Evolutionary conservation across 768 basidiomycete species (phyloP).

Genomic region (Leccinum subgranulosum): DNA sequence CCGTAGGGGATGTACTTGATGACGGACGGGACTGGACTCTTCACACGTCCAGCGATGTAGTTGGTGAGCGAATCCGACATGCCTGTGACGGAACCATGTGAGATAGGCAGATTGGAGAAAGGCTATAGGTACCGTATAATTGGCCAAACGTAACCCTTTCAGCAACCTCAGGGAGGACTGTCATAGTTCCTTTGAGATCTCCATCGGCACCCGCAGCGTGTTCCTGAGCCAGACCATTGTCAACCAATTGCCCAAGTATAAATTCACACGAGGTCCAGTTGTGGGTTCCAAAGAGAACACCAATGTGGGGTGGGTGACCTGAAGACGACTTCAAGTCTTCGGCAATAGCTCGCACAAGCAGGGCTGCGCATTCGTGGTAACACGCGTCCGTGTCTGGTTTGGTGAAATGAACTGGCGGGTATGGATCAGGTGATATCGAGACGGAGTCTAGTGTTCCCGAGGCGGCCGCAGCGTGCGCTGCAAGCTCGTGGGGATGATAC

Average conservation of each 20-base stretch:
- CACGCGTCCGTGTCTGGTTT: constrained; percentile 73
- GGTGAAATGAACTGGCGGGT: constrained; percentile 64
- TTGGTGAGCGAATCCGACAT: constrained; percentile 85
- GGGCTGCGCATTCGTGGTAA: constrained; percentile 60
- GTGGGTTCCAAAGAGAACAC: constrained; percentile 84
- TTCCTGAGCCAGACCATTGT: constrained; percentile 44
- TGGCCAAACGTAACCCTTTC: constrained; percentile 77
- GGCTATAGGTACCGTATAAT: constrained; percentile 61
- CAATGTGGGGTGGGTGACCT: constrained; percentile 36
- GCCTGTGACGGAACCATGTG: constrained; percentile 40
- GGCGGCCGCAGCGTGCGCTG: constrained; percentile 36
- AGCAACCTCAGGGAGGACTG: constrained; percentile 51
- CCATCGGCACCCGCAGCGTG: constrained; percentile 9
- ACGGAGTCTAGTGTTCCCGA: constrained; percentile 13
- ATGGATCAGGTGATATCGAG: constrained; percentile 55
- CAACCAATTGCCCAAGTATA: constrained; percentile 59
- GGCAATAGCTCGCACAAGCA: constrained; percentile 55
- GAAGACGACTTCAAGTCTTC: constrained; percentile 41
- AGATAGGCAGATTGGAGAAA: neutral
- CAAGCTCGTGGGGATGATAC: constrained; percentile 76
- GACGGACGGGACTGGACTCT: constrained; percentile 58
- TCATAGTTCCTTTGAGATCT: constrained; percentile 30
- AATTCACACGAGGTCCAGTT: constrained; percentile 67
- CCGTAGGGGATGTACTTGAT: constrained; percentile 87
- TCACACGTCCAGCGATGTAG: constrained; percentile 56